A percentile compares a stretch with the other conserved stretches of the same genome.
These are phyloP conservation scores for Venturia asperata DNA, from an alignment of 2,329 filamentous ascomycete species.

Conservation along the genomic window DNA sequence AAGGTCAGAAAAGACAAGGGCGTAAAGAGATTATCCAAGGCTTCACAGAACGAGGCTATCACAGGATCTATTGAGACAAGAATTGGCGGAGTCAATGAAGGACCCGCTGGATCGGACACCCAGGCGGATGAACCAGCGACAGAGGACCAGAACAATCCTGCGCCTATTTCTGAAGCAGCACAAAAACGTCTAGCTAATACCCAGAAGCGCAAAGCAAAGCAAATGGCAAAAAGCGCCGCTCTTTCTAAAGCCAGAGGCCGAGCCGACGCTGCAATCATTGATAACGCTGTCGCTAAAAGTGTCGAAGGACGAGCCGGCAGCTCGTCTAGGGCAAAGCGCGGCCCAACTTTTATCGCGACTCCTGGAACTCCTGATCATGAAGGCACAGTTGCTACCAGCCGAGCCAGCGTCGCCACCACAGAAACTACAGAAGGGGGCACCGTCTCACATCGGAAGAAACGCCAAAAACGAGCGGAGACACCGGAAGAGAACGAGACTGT, in stretches of 20 bases:
- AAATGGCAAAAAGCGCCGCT: slow-evolving; percentile 5
- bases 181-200: slow-evolving; percentile 13
- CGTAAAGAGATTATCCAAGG: slow-evolving; percentile 17
- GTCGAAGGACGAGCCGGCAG: slow-evolving; percentile 18
- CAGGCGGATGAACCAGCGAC: background rate
- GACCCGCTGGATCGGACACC: background rate
- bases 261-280: slow-evolving; percentile 3
- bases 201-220: slow-evolving; percentile 15
- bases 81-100: slow-evolving; percentile 17
- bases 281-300: slow-evolving; percentile 12
- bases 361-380: slow-evolving; percentile 2
- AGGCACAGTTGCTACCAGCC: background rate
- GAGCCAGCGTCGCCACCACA: slow-evolving; percentile 2
- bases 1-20: slow-evolving; percentile 28
- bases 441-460: slow-evolving; percentile 12
- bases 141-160: background rate
- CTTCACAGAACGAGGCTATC: background rate
- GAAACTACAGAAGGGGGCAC: slow-evolving; percentile 5
- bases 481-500: slow-evolving; percentile 58
- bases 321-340: background rate
- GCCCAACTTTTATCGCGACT: background rate
- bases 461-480: slow-evolving; percentile 42
- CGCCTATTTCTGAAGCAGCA: background rate
- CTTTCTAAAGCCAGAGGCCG: background rate
- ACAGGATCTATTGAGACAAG: background rate